These are phyloP conservation scores for Brettanomyces custersianus DNA, from an alignment of 805 yeast species.

Conservation along the genomic window DNA sequence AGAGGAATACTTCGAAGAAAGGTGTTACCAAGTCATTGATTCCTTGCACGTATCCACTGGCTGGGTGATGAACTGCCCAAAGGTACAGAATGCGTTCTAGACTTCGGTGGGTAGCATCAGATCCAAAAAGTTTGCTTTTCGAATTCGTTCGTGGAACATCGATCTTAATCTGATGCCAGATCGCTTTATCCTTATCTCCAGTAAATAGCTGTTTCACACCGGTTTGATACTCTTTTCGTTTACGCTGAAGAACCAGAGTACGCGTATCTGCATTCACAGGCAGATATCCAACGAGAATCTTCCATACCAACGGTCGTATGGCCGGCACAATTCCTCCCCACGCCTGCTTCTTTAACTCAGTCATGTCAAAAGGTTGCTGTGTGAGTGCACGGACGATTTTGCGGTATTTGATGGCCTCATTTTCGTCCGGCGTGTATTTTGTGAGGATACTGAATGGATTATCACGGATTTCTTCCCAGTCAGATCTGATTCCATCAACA, in stretches of 20 bases:
- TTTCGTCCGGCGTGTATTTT: constrained; percentile 20
- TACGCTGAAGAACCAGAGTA: constrained; percentile 56
- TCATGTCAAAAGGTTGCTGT: constrained; percentile 50
- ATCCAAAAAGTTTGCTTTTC: constrained; percentile 61
- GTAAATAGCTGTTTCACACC: constrained; percentile 60
- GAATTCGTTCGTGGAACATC: constrained; percentile 96
- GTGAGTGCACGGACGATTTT: constrained; percentile 58
- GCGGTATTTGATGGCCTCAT: constrained; percentile 47
- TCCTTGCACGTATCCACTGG: constrained; percentile 97
- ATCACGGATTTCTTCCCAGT: constrained; percentile 30
- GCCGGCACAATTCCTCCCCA: constrained; percentile 93
- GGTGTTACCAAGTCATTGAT: constrained; percentile 93
- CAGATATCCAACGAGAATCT: constrained; percentile 76
- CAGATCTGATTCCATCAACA: constrained; percentile 18
- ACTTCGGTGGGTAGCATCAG: constrained; percentile 63
- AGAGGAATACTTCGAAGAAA: constrained; percentile 76
- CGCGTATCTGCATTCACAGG: constrained; percentile 81
- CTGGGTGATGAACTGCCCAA: constrained; percentile 97
- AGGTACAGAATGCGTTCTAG: constrained; percentile 74
- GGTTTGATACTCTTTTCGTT: constrained; percentile 76
- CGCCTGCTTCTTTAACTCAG: constrained; percentile 65
- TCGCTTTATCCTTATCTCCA: constrained; percentile 55
- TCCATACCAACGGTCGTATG: constrained; percentile 83
- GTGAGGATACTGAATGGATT: constrained; percentile 33
- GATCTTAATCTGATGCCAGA: constrained; percentile 94